Percentiles rank a stretch among this genome's conserved stretches.
phyloP scores from a whole-genome alignment of 1,139 yeast species.

The Candida sojae region DNA sequence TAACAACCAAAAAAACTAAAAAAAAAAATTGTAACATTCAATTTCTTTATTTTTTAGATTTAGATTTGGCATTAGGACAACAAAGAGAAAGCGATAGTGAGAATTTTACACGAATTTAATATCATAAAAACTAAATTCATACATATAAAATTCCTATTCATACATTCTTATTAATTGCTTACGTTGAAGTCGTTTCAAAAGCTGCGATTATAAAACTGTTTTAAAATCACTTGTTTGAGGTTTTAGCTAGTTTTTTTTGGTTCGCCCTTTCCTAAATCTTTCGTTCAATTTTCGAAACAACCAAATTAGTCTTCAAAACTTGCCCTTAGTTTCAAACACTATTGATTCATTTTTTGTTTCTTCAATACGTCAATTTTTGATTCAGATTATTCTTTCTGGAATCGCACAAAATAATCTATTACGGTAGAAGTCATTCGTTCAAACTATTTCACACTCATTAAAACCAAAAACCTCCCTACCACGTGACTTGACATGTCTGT shows the following conservation, averaged over 20 bases:
- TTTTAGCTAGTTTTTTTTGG: neutral
- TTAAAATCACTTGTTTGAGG: neutral
- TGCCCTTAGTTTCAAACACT: slow-evolving; percentile 1
- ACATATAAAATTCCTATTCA: no score
- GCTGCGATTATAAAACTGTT: neutral
- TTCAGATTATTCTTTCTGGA: neutral
- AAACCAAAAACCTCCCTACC: neutral
- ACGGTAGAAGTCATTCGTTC: no score
- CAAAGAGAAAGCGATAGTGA: neutral
- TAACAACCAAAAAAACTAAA: no score
- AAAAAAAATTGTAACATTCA: no score
- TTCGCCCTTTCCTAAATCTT: no score
- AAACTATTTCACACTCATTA: neutral
- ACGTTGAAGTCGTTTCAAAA: neutral
- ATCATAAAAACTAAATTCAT: no score
- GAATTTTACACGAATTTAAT: neutral
- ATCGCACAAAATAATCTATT: no score
- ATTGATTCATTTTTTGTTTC: neutral
- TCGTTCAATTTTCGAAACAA: no score
- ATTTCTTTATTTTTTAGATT: neutral
- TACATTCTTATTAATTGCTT: no score
- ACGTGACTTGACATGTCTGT: neutral
- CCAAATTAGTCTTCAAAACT: no score
- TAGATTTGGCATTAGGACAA: neutral
- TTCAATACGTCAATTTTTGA: neutral